These are phyloP conservation scores for Ogataea degrootiae DNA, from an alignment of 805 yeast genomes.

Conservation along the genomic window DNA sequence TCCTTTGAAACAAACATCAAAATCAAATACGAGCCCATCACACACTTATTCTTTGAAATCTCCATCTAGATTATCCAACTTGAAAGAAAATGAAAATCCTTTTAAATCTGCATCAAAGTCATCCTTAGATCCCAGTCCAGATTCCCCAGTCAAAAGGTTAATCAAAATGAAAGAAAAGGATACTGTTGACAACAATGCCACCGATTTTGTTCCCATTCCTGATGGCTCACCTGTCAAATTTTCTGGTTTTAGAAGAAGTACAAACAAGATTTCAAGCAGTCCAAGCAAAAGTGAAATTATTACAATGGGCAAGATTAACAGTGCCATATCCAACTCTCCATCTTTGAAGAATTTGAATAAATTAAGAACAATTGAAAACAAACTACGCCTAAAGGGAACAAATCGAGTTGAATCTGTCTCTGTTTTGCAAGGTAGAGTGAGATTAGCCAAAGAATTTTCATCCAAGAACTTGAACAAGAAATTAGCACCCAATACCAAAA, in stretches of 20 bases:
- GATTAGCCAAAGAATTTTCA: slow-evolving; percentile 12
- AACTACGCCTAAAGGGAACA: slow-evolving; percentile 12
- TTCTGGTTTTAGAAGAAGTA: slow-evolving; percentile 11
- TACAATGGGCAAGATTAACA: slow-evolving; percentile 29
- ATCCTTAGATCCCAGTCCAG: slow-evolving; percentile 4
- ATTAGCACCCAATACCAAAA: neutral
- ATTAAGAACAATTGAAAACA: slow-evolving; percentile 26
- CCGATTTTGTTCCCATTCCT: slow-evolving; percentile 22
- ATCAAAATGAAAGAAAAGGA: slow-evolving; percentile 31
- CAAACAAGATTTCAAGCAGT: slow-evolving; percentile 6
- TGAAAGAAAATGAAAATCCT: slow-evolving; percentile 25
- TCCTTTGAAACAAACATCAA: slow-evolving; percentile 18
- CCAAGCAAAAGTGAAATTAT: slow-evolving; percentile 25
- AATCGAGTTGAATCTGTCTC: slow-evolving; percentile 7
- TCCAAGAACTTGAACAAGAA: slow-evolving; percentile 2
- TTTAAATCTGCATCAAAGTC: slow-evolving; percentile 13
- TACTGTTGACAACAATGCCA: slow-evolving; percentile 23
- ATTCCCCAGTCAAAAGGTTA: slow-evolving; percentile 30
- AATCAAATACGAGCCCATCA: slow-evolving; percentile 3
- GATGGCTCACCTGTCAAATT: slow-evolving; percentile 16
- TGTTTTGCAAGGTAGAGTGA: slow-evolving; percentile 12
- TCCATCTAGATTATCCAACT: slow-evolving; percentile 8
- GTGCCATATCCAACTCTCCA: slow-evolving; percentile 33
- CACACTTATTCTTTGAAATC: slow-evolving; percentile 5
- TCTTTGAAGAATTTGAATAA: slow-evolving; percentile 32